phyloP scores from a whole-genome alignment of 2,329 filamentous ascomycete species.

The Fusarium longipes region DNA sequence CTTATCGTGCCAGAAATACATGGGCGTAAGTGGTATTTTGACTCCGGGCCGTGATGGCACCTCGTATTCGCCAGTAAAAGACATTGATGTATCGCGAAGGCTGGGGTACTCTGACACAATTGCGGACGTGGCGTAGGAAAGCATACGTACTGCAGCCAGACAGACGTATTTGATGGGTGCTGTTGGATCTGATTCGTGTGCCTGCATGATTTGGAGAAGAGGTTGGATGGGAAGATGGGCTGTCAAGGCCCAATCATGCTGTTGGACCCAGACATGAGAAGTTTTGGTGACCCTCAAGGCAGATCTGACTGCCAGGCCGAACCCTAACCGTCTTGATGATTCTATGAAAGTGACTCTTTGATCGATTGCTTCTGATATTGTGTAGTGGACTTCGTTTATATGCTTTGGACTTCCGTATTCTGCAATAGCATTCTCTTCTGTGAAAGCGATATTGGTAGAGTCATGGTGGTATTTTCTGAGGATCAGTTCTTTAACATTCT shows the following conservation, averaged over 20 bases:
- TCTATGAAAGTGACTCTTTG: constrained; percentile 61
- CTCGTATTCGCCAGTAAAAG: constrained; percentile 57
- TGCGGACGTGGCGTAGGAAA: constrained; percentile 61
- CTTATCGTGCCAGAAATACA: constrained; percentile 71
- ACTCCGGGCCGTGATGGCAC: neutral
- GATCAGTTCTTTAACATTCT: constrained; percentile 57
- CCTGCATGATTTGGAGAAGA: constrained; percentile 60
- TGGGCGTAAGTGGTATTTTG: constrained; percentile 61
- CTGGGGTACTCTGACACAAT: constrained; percentile 58
- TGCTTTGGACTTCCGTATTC: constrained; percentile 58
- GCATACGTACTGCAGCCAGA: constrained; percentile 63
- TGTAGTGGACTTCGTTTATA: constrained; percentile 53
- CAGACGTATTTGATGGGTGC: constrained; percentile 64
- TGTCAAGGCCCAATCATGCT: constrained; percentile 66
- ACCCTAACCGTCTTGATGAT: constrained; percentile 60
- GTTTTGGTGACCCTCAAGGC: constrained; percentile 60
- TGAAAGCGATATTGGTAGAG: neutral
- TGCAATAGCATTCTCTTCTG: constrained; percentile 48
- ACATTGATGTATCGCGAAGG: constrained; percentile 55
- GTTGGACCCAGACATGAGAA: constrained; percentile 67
- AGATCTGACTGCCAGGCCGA: constrained; percentile 64
- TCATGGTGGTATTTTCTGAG: constrained; percentile 31
- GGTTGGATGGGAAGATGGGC: constrained; percentile 57
- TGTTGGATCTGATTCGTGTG: constrained; percentile 45
- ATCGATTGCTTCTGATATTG: constrained; percentile 51